Percentiles rank a stretch among this genome's conserved stretches.
phyloP scores from a whole-genome alignment of 2,329 filamentous ascomycete species.

The Phyllosticta citrichinensis region DNA sequence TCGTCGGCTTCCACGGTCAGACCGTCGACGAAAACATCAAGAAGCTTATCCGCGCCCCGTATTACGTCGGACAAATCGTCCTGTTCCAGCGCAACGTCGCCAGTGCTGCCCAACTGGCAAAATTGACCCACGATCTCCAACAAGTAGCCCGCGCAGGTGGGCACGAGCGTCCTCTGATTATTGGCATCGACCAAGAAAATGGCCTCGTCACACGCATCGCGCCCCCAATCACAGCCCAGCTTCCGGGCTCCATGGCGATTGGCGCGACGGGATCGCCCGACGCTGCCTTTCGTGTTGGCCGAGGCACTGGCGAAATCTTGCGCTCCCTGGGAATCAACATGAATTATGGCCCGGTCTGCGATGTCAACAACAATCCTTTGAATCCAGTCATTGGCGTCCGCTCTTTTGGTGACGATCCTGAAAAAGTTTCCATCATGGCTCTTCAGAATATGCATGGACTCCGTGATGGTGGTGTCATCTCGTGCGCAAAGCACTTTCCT shows the following conservation, averaged over 20 bases:
- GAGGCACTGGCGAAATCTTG: not conserved
- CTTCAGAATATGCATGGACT: not conserved
- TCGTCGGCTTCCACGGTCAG: constrained; percentile 8
- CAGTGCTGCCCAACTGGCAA: not conserved
- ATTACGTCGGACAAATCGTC: constrained; percentile 6
- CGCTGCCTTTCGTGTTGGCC: not conserved
- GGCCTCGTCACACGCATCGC: constrained; percentile 7
- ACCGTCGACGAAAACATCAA: constrained; percentile 6
- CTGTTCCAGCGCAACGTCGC: constrained; percentile 9
- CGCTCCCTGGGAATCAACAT: constrained; percentile 6
- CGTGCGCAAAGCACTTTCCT: constrained; percentile 8
- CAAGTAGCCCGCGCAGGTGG: constrained; percentile 1
- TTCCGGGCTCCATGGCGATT: constrained; percentile 5
- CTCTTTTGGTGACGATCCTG: constrained; percentile 7
- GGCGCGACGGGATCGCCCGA: not conserved
- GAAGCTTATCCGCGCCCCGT: constrained; percentile 4
- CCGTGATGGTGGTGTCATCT: constrained; percentile 2
- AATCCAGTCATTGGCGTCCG: constrained; percentile 9
- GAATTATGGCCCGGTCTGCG: constrained; percentile 8
- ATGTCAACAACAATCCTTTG: constrained; percentile 8
- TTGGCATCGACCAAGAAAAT: constrained; percentile 9
- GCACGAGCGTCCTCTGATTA: constrained; percentile 2
- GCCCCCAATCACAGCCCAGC: constrained; percentile 3
- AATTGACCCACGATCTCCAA: constrained; percentile 3
- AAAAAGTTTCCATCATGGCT: not conserved